Evolutionary conservation across 176 grass and related monocot species (phyloP), one percentile per base, ranked within the genome.

Genomic region (Aegilops umbellulata): DNA sequence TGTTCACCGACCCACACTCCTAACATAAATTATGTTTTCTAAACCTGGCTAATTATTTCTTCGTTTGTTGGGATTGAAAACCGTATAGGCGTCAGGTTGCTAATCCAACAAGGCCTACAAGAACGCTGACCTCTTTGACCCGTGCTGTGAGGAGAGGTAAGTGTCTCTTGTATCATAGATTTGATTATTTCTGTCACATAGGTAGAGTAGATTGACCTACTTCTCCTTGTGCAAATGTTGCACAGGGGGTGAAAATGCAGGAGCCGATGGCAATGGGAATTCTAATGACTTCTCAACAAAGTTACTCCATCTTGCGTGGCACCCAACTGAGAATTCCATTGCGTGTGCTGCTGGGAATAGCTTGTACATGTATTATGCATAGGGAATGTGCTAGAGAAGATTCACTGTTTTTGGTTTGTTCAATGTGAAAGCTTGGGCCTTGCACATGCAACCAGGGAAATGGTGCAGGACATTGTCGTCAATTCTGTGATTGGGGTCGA

Each of bases 291-390:
- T 94, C 23, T 79, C 89, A 57, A 92, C 94, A 78, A 97, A 97
- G 74, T 80, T 97, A 75, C 94, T 97, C 29, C 94, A 97, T 92
- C 79, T 97, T 80, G 94, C 94, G 44, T 97, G 94, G 94, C 94
- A 97, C 79, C 94, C 94, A 60, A 92, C 92, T n/a, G 94, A 97
- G 84, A 92, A 97, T 90, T 97, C 94, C 26, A 92, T 97, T 3
- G 94, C 94, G n/a, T 97, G 94, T 71, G 94, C 92, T 65, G 94
- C 87, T 35, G 89, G 89, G 79, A 97, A 97, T 84, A 97, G 94
- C 58, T 93, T 97, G 94, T 97, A 97, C 88, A 94, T 97, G 94
- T 97, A 97, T 88, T 97, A 92, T 80, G 94, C 92, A 82, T 97
- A 94, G 85, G 64, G 73, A 86, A 90, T 47, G 55, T 63, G 78